Evolutionary conservation across 345 rosid species (phyloP).

Genomic region (Lepidium didymum): DNA sequence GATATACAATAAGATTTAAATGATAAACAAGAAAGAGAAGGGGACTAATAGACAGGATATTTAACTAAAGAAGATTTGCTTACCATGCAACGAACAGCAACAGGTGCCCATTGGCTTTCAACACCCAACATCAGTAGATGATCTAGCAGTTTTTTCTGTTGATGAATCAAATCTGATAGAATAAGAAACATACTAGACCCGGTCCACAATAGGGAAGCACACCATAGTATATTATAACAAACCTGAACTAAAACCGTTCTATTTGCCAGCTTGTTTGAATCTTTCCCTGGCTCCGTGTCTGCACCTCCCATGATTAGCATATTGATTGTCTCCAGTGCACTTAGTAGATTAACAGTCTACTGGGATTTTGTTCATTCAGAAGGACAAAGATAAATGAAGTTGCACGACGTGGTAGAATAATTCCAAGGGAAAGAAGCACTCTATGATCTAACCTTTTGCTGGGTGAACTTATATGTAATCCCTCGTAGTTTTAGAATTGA

Average conservation of each 20-base stretch:
- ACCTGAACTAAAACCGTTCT: constrained; percentile 90
- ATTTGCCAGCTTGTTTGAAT: constrained; percentile 72
- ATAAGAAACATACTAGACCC: neutral
- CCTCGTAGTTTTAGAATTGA: constrained; percentile 75
- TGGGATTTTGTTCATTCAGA: constrained; percentile 50
- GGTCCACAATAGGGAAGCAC: neutral
- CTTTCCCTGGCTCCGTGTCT: constrained; percentile 61
- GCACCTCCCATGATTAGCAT: constrained; percentile 73
- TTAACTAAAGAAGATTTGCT: constrained; percentile 18
- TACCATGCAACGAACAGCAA: constrained; percentile 83
- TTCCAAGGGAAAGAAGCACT: constrained; percentile 5
- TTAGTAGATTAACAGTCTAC: constrained; percentile 94
- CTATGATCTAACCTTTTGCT: constrained; percentile 87
- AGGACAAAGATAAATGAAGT: constrained; percentile 36
- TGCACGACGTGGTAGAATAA: constrained; percentile 16
- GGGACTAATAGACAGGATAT: neutral
- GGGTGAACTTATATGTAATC: constrained; percentile 73
- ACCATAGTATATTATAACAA: constrained; percentile 6
- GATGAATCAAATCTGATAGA: constrained; percentile 12
- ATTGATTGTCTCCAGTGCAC: constrained; percentile 77
- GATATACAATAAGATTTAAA: neutral
- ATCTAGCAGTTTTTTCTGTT: constrained; percentile 77
- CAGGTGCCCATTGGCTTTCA: constrained; percentile 96
- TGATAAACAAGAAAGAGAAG: neutral
- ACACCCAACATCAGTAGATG: constrained; percentile 80